These are phyloP conservation scores for Curvularia verruculosa DNA, from an alignment of 2,329 filamentous ascomycete species.

Conservation along the genomic window DNA sequence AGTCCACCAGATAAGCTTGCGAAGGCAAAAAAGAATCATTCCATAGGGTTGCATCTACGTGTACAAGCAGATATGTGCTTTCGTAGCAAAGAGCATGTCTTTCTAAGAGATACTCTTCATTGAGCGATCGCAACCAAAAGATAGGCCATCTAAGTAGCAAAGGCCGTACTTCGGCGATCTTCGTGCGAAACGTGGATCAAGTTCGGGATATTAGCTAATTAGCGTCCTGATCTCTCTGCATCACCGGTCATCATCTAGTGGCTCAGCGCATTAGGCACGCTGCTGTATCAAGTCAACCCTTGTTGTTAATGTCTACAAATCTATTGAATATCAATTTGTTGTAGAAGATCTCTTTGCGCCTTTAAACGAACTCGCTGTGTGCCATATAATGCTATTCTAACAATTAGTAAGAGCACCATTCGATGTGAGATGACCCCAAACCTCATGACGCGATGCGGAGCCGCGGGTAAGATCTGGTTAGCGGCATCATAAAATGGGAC, in stretches of 20 bases:
- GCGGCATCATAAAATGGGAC: background rate
- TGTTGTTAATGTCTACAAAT: too few species aligned
- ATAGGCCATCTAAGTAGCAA: background rate
- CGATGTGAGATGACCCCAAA: background rate
- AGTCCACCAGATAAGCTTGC: too few species aligned
- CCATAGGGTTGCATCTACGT: too few species aligned
- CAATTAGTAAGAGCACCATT: background rate
- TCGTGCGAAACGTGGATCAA: conserved; percentile 16
- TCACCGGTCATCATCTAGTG: conserved; percentile 1
- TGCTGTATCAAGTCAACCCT: background rate
- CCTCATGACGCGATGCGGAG: background rate
- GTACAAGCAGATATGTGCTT: background rate
- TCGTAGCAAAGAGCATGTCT: background rate
- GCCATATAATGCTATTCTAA: background rate
- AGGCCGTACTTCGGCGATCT: conserved; percentile 14
- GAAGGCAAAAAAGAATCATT: too few species aligned
- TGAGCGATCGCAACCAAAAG: background rate
- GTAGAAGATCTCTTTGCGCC: background rate
- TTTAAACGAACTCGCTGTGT: background rate
- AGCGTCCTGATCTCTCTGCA: conserved; percentile 8
- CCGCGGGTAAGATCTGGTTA: conserved; percentile 3
- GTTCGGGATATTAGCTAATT: conserved; percentile 17
- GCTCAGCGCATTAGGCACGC: background rate
- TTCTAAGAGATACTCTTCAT: background rate
- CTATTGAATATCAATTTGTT: background rate